phyloP scores from a whole-genome alignment of 2,329 filamentous ascomycete species.

The Fusarium oxysporum region DNA sequence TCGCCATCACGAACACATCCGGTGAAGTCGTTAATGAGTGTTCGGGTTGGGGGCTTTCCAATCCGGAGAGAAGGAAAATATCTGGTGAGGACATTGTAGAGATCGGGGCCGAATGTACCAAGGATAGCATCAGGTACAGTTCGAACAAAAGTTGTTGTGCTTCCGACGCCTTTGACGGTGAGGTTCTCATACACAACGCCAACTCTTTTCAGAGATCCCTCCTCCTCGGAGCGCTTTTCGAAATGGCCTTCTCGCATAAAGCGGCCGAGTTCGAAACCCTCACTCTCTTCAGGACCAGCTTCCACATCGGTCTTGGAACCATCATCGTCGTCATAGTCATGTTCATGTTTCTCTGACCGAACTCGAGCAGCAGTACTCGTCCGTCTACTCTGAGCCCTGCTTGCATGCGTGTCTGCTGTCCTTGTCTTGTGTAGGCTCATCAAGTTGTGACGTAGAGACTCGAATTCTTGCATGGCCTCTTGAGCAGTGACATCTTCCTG shows the following conservation, averaged over 20 bases:
- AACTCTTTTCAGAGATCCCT: slow-evolving; percentile 76
- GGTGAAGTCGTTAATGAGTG: slow-evolving; percentile 49
- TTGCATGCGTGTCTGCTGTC: slow-evolving; percentile 51
- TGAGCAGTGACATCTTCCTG: slow-evolving; percentile 50
- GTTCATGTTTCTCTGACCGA: slow-evolving; percentile 37
- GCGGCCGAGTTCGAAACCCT: slow-evolving; percentile 30
- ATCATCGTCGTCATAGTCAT: slow-evolving; percentile 43
- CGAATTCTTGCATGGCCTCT: slow-evolving; percentile 51
- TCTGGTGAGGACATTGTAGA: slow-evolving; percentile 71
- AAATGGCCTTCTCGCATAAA: slow-evolving; percentile 39
- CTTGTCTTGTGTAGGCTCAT: slow-evolving; percentile 50
- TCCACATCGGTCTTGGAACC: slow-evolving; percentile 51
- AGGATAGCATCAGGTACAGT: slow-evolving; percentile 80
- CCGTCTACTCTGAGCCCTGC: slow-evolving; percentile 25
- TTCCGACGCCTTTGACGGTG: slow-evolving; percentile 77
- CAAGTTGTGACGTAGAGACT: slow-evolving; percentile 51
- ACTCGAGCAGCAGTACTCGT: slow-evolving; percentile 22
- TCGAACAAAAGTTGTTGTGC: slow-evolving; percentile 74
- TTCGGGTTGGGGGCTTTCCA: slow-evolving; percentile 41
- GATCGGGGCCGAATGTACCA: slow-evolving; percentile 83
- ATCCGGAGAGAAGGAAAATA: slow-evolving; percentile 51
- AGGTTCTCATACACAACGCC: slow-evolving; percentile 82
- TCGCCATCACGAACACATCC: slow-evolving; percentile 52
- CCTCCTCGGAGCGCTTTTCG: slow-evolving; percentile 54
- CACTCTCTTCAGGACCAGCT: slow-evolving; percentile 17